phyloP scores from a whole-genome alignment of 2,329 filamentous ascomycete species.

The Bipolaris gigantea region DNA sequence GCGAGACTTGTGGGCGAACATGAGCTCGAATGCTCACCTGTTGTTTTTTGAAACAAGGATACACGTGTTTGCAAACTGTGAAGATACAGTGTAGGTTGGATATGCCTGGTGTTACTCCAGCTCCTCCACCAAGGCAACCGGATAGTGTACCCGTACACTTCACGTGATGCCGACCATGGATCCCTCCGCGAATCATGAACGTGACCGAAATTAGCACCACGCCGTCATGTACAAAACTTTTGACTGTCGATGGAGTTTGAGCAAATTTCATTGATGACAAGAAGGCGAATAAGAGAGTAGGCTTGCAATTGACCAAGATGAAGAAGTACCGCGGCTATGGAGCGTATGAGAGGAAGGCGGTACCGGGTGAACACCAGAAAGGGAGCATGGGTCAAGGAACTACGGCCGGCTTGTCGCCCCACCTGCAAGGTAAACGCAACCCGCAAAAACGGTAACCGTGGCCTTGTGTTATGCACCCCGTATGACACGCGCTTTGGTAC shows the following conservation, averaged over 20 bases:
- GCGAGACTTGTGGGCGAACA: conserved; percentile 37
- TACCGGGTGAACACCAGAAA: neutral
- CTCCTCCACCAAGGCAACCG: neutral
- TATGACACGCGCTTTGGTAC: neutral
- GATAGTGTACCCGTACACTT: neutral
- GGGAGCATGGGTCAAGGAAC: neutral
- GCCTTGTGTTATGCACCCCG: neutral
- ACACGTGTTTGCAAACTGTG: neutral
- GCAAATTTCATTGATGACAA: too few species aligned
- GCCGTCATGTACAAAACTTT: too few species aligned
- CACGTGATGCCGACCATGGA: neutral
- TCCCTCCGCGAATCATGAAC: neutral
- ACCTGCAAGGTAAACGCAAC: conserved; percentile 5
- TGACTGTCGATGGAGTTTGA: neutral
- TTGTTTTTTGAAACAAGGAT: neutral
- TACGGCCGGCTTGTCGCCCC: conserved; percentile 7
- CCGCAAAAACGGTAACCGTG: conserved; percentile 4
- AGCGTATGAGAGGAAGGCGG: neutral
- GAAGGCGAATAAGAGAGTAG: too few species aligned
- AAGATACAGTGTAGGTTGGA: neutral
- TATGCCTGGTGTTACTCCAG: neutral
- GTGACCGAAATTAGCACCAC: neutral
- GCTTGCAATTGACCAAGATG: too few species aligned
- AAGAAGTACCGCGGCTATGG: neutral
- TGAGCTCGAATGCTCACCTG: conserved; percentile 32